Evolutionary conservation across 176 grass and related monocot genomes (phyloP), one percentile per base, ranked within the genome.

Genomic region (Rhynchospora breviuscula): DNA sequence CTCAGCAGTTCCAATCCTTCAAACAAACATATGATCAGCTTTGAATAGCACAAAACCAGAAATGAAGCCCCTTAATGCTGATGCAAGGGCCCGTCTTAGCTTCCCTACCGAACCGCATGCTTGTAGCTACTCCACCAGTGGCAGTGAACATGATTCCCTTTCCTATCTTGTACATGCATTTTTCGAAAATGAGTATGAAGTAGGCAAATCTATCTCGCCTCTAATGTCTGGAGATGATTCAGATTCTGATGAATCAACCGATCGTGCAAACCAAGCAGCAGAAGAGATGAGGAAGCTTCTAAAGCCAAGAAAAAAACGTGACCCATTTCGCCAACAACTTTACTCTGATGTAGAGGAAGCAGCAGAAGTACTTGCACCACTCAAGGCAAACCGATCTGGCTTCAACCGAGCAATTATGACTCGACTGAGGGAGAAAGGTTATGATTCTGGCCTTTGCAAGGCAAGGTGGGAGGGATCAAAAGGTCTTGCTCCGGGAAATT

Each of bases 361-460:
- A n/a, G 18, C 67, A 61, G 80, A 87, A 79, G 80, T 21, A 52
- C 67, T 87, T 48, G 58, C 44, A 52, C 31, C 67, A 3, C 23
- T 79, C 45, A 73, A 63, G 25, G 23, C 3, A 4, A 83, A 76
- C 59, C 43, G 59, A 68, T 67, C 86, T 49, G 81, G 48, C 7
- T 75, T 85, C 69, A 23, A 79, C 13, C 56, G 88, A 35, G 59
- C 79, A 14, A 71, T 83, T 54, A 89, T 89, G 88, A 76, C 70
- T 73, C 78, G 62, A 66, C 59, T 89, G 33, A 48, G 88, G 44
- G 84, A 77, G 31, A 44, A 54, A 47, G 88, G 88, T 44, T 83
- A 89, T 61, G 64, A 89, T 29, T 84, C 84, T 10, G 88, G 84
- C 9, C 26, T 89, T 33, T 89, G 88, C 88, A 89, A 89, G 79